These are phyloP conservation scores for Aspergillus alliaceus DNA, from an alignment of 2,329 filamentous ascomycete species.

Conservation along the genomic window DNA sequence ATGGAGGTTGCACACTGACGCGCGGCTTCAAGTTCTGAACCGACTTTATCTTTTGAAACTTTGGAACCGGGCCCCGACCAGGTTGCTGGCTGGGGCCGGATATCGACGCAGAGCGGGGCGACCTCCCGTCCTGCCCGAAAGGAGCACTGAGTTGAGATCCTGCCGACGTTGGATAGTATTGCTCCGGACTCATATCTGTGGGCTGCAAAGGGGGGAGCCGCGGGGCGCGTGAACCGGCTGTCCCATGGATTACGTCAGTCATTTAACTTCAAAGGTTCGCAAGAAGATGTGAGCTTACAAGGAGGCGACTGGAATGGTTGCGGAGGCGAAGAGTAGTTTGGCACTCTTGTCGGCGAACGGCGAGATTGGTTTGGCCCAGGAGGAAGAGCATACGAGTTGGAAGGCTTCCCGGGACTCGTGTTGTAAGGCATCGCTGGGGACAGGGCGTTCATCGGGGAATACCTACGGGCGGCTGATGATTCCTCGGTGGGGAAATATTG, in stretches of 20 bases:
- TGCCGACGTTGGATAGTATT: slow-evolving; percentile 70
- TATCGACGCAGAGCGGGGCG: slow-evolving; percentile 46
- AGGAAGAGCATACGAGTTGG: slow-evolving; percentile 56
- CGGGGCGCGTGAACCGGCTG: slow-evolving; percentile 52
- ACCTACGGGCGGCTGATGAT: slow-evolving; percentile 82
- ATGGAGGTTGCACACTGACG: slow-evolving; percentile 83
- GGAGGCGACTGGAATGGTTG: slow-evolving; percentile 61
- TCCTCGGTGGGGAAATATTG: slow-evolving; percentile 73
- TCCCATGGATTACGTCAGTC: slow-evolving; percentile 23
- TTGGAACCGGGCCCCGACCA: slow-evolving; percentile 72
- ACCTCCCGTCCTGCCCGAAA: slow-evolving; percentile 55
- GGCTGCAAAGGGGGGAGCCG: slow-evolving; percentile 74
- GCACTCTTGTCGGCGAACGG: slow-evolving; percentile 75
- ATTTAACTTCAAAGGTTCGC: background rate
- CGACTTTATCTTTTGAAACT: slow-evolving; percentile 77
- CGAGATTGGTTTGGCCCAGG: slow-evolving; percentile 54
- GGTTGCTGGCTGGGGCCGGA: slow-evolving; percentile 51
- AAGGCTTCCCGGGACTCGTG: slow-evolving; percentile 59
- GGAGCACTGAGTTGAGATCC: slow-evolving; percentile 70
- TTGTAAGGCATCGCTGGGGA: slow-evolving; percentile 79
- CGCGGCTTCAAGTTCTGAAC: slow-evolving; percentile 75
- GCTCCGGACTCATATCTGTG: slow-evolving; percentile 66
- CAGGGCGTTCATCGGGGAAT: slow-evolving; percentile 91
- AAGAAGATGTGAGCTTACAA: slow-evolving; percentile 41
- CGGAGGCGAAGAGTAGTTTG: slow-evolving; percentile 56